phyloP scores from a whole-genome alignment of 2,329 filamentous ascomycete genomes.

The Gnomoniopsis smithogilvyi region DNA sequence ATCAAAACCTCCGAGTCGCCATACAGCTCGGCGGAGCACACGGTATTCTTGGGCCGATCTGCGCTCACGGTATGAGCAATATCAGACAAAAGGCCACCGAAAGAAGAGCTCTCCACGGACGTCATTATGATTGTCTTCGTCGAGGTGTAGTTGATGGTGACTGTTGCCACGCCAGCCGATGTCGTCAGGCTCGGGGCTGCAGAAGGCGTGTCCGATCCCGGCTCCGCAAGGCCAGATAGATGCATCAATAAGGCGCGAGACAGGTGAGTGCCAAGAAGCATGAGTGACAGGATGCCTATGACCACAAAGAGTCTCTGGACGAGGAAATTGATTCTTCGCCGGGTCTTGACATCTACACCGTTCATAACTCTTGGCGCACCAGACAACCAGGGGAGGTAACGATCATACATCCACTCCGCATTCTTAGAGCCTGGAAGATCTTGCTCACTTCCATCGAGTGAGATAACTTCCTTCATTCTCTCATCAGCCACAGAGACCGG shows the following conservation, averaged over 20 bases:
- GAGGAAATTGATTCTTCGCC: not conserved
- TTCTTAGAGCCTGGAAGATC: not conserved
- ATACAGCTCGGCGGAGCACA: constrained; percentile 45
- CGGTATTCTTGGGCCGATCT: constrained; percentile 28
- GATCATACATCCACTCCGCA: not conserved
- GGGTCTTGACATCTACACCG: not conserved
- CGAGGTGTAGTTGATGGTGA: constrained; percentile 35
- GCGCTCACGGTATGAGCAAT: constrained; percentile 24
- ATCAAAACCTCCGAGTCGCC: constrained; percentile 52
- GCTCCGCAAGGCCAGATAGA: not conserved
- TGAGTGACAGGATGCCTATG: not conserved
- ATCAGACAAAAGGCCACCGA: constrained; percentile 40
- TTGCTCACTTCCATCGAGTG: not conserved
- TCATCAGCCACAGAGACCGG: constrained; percentile 9
- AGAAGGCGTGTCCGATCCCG: not conserved
- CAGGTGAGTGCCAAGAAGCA: not conserved
- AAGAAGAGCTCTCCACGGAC: constrained; percentile 25
- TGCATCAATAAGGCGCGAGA: not conserved
- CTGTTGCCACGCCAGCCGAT: constrained; percentile 28
- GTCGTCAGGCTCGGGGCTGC: constrained; percentile 5
- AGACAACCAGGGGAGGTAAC: not conserved
- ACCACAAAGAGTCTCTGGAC: not conserved
- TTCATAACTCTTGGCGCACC: not conserved
- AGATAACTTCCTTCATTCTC: not conserved
- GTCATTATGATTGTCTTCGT: constrained; percentile 32